Conservation (phyloP, 495 filamentous ascomycete species). For the Chaetomidium leptoderma region DNA sequence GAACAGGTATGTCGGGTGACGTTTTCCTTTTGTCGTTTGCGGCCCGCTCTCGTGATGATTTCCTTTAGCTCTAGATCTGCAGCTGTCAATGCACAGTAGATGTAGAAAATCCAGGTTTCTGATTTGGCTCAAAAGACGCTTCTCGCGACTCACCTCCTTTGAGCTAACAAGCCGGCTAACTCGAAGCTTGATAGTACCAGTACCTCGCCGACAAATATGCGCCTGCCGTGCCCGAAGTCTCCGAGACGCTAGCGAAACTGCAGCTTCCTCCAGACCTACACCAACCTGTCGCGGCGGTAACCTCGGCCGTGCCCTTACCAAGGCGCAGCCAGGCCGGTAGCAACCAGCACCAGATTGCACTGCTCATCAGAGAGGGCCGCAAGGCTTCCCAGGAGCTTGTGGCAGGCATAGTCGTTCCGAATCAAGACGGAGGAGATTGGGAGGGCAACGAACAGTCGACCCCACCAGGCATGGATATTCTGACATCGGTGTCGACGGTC, state of each 20-base stretch:
- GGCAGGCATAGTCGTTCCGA: slow-evolving; percentile 37
- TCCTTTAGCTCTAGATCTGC: slow-evolving; percentile 69
- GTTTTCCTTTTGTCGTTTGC: slow-evolving; percentile 17
- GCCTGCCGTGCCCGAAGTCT: slow-evolving; percentile 47
- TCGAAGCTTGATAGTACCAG: slow-evolving; percentile 41
- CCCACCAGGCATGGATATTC: slow-evolving; percentile 34
- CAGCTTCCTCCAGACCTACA: slow-evolving; percentile 52
- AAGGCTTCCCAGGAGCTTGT: slow-evolving; percentile 45
- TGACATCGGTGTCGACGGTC: slow-evolving; percentile 50
- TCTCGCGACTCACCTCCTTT: slow-evolving; percentile 15
- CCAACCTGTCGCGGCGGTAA: slow-evolving; percentile 39
- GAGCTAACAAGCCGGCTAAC: slow-evolving; percentile 19
- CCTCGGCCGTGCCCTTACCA: slow-evolving; percentile 49
- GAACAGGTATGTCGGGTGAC: slow-evolving; percentile 47
- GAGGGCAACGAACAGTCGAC: slow-evolving; percentile 40
- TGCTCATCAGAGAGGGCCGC: slow-evolving; percentile 53
- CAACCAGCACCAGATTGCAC: slow-evolving; percentile 51
- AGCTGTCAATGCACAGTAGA: slow-evolving; percentile 46
- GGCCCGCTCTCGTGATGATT: slow-evolving; percentile 48
- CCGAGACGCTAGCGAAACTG: slow-evolving; percentile 51
- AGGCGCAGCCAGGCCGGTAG: slow-evolving; percentile 35
- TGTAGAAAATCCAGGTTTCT: slow-evolving; percentile 44
- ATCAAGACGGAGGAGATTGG: slow-evolving; percentile 34
- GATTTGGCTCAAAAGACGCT: slow-evolving; percentile 36
- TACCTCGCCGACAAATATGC: slow-evolving; percentile 56